phyloP scores from a whole-genome alignment of 805 yeast genomes.

The Metschnikowia corniflorae region DNA sequence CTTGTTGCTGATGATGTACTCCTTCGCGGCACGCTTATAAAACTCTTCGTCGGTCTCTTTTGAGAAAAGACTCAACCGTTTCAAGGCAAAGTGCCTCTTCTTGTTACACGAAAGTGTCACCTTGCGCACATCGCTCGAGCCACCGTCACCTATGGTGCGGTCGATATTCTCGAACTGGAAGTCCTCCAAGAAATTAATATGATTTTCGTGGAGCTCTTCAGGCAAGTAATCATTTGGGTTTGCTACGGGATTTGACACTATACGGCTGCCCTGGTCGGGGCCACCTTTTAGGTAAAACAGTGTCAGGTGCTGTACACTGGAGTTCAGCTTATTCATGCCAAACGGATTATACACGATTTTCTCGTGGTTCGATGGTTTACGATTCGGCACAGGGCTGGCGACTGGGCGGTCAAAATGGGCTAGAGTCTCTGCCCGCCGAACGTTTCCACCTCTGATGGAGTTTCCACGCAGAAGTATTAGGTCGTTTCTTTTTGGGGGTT shows the following conservation, averaged over 20 bases:
- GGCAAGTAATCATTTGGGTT: conserved; percentile 68
- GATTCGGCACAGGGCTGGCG: conserved; percentile 4
- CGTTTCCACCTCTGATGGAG: conserved; percentile 9
- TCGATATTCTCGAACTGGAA: conserved; percentile 44
- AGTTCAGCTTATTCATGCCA: conserved; percentile 43
- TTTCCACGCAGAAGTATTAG: conserved; percentile 10
- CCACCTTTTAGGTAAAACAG: conserved; percentile 28
- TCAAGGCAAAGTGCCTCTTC: conserved; percentile 56
- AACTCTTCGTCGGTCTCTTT: conserved; percentile 64
- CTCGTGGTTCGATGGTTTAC: conserved; percentile 20
- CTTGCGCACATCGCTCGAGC: conserved; percentile 60
- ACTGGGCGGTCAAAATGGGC: conserved; percentile 32
- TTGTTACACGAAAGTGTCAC: conserved; percentile 36
- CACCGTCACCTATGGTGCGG: conserved; percentile 66
- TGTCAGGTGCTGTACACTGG: conserved; percentile 22
- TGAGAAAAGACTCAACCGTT: conserved; percentile 56
- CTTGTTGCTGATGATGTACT: conserved; percentile 56
- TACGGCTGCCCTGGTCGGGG: conserved; percentile 40
- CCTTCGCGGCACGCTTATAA: conserved; percentile 61
- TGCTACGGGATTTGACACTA: conserved; percentile 58
- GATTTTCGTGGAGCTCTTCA: conserved; percentile 44
- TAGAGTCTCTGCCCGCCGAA: conserved; percentile 31
- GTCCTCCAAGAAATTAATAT: conserved; percentile 49
- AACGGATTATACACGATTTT: conserved; percentile 65
- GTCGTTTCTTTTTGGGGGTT: conserved; percentile 14